Evolutionary conservation across 2,329 filamentous ascomycete species (phyloP).

Genomic region (Colletotrichum spinosum): DNA sequence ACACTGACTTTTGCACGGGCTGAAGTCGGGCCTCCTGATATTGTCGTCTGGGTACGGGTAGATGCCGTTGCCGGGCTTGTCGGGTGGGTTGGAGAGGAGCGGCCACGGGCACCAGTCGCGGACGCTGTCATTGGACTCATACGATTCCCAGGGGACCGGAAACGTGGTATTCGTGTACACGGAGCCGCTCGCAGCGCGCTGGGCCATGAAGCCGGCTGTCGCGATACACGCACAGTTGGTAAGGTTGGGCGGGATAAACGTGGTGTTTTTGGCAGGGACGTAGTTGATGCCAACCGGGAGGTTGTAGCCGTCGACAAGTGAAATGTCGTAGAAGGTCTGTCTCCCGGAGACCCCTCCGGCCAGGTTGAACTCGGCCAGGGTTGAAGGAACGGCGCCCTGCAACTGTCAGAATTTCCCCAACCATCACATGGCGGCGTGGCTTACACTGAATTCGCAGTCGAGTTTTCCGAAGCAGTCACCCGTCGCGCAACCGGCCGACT

Average conservation of each 20-base stretch:
- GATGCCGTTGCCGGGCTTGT: conserved; percentile 78
- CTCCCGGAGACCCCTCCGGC: conserved; percentile 68
- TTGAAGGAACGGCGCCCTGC: conserved; percentile 78
- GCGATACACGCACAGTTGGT: conserved; percentile 83
- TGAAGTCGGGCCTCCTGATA: conserved; percentile 76
- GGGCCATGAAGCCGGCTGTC: conserved; percentile 71
- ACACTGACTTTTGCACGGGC: conserved; percentile 83
- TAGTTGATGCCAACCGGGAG: conserved; percentile 75
- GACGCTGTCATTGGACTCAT: conserved; percentile 67
- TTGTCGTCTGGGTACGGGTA: conserved; percentile 85
- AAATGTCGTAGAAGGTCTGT: conserved; percentile 87
- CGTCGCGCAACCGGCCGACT: conserved; percentile 76
- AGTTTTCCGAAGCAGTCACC: conserved; percentile 81
- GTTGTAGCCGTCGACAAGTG: conserved; percentile 87
- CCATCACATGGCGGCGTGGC: conserved; percentile 42
- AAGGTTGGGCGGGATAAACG: conserved; percentile 78
- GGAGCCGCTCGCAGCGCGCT: conserved; percentile 63
- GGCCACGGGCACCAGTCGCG: conserved; percentile 85
- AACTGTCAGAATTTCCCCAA: neutral
- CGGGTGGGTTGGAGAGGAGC: conserved; percentile 75
- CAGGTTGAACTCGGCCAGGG: conserved; percentile 84
- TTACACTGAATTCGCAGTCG: conserved; percentile 76
- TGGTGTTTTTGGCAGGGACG: conserved; percentile 70
- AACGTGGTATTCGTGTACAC: conserved; percentile 74
- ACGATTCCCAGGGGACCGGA: conserved; percentile 75